Evolutionary conservation across 495 filamentous ascomycete genomes (phyloP), one percentile per base, ranked within the genome.

Genomic region (Xylaria cubensis): DNA sequence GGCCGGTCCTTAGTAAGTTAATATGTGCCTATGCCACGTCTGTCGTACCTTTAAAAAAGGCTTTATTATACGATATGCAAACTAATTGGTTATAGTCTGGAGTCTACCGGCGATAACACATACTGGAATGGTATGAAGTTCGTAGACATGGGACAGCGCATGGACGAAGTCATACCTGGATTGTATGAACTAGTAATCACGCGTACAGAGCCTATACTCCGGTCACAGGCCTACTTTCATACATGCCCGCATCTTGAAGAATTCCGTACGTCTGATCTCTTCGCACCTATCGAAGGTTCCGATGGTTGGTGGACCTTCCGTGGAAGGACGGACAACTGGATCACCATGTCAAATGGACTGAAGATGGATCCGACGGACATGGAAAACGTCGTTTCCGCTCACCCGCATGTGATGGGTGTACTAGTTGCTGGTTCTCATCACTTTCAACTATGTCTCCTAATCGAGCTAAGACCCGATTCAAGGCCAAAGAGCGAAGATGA

Each of bases 291-390:
- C 1, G 78, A 77, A 19, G 85, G 88, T 63, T 83, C 86, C 0
- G 75, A 81, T 0, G 74, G 79, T 9, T 76, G 83, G 39, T 90
- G 86, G 87, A 73, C 69, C 9, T 86, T 84, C 71, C 69, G 74
- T 34, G 84, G 86, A 0, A 80, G 88, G 34, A 69, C 74, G 0
- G 88, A 91, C 70, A 88, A 90, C 72, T 75, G 89, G 36, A 84
- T 91, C 46, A 86, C 88, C 0, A 81, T 90, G 59, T 81, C 80
- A 15, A 89, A 86, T 70, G 88, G 87, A 3, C 84, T 89, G 68
- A 90, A 90, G 76, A 72, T 86, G 42, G 86, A 88, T 64, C 88
- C 89, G 0, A 76, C 83, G 0, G 71, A 81, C 1, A 79, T 87
- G 34, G 88, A 91, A 71, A 75, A 75, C 46, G 59, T 73, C 0